Conservation (phyloP, 257 asterid genomes). For the Solanum pennellii region DNA sequence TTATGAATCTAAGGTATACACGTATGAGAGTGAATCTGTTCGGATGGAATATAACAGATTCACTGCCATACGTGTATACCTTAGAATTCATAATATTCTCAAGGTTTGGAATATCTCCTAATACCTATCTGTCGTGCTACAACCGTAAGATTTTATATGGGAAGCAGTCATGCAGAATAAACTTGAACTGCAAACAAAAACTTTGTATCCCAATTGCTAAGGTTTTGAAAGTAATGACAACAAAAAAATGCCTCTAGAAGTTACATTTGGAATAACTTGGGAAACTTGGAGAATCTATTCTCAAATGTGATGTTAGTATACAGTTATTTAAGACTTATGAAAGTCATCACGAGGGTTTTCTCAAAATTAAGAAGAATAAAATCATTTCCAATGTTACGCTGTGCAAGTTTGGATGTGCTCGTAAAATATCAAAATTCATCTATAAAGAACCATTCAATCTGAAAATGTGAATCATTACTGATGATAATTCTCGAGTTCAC, state of each 20-base stretch:
- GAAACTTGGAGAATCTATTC: constrained; percentile 83
- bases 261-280: constrained; percentile 70
- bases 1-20: background rate
- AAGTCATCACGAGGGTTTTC: constrained; percentile 63
- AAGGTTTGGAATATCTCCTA: background rate
- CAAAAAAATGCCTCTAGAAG: constrained; percentile 60
- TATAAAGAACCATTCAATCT: background rate
- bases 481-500: too few relatives aligned
- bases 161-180: background rate
- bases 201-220: too few relatives aligned
- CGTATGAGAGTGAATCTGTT: too few relatives aligned
- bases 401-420: constrained; percentile 61
- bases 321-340: constrained; percentile 53
- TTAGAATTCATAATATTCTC: too few relatives aligned
- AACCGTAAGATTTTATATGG: background rate
- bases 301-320: constrained; percentile 57
- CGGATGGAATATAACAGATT: too few relatives aligned
- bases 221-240: constrained; percentile 77
- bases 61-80: background rate
- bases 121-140: background rate
- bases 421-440: constrained; percentile 21
- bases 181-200: background rate
- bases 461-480: background rate
- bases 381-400: constrained; percentile 42
- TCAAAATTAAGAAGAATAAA: constrained; percentile 32